A percentile compares a stretch with the other conserved stretches of the same genome.
Conservation (phyloP, 1,284 basidiomycete genomes). For the Cryptococcus floricola region DNA sequence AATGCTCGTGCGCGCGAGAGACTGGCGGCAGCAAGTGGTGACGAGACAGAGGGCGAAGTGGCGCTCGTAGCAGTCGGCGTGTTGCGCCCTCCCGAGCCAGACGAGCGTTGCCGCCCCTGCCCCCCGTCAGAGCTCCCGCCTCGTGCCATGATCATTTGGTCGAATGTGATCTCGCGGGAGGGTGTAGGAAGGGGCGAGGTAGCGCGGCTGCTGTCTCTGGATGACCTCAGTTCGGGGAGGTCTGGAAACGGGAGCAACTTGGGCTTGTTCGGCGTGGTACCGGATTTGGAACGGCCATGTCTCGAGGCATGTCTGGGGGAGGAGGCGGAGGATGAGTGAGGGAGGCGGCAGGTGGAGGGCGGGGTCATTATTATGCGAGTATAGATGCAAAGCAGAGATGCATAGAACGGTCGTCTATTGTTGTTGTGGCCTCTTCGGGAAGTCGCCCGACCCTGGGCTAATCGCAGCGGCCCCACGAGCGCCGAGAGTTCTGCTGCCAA, state of each 20-base stretch:
- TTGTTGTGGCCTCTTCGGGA: background rate
- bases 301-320: slow-evolving; percentile 3
- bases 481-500: too few relatives aligned
- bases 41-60: slow-evolving; percentile 11
- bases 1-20: slow-evolving; percentile 9
- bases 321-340: background rate
- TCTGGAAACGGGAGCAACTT: slow-evolving; percentile 32
- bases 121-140: slow-evolving; percentile 8
- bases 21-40: slow-evolving; percentile 10
- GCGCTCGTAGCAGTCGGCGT: background rate
- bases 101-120: background rate
- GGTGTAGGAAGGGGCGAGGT: slow-evolving; percentile 16
- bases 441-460: background rate
- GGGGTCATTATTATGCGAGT: background rate
- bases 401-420: background rate
- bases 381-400: background rate
- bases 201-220: slow-evolving; percentile 19
- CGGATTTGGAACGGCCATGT: slow-evolving; percentile 12
- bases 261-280: slow-evolving; percentile 11
- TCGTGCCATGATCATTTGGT: slow-evolving; percentile 15
- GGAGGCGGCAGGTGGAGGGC: background rate
- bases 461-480: background rate
- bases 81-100: background rate
- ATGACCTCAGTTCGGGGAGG: slow-evolving; percentile 12
- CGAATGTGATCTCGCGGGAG: slow-evolving; percentile 12